These are phyloP conservation scores for Trifolium fragiferum DNA, from an alignment of 306 rosid species.

Conservation along the genomic window DNA sequence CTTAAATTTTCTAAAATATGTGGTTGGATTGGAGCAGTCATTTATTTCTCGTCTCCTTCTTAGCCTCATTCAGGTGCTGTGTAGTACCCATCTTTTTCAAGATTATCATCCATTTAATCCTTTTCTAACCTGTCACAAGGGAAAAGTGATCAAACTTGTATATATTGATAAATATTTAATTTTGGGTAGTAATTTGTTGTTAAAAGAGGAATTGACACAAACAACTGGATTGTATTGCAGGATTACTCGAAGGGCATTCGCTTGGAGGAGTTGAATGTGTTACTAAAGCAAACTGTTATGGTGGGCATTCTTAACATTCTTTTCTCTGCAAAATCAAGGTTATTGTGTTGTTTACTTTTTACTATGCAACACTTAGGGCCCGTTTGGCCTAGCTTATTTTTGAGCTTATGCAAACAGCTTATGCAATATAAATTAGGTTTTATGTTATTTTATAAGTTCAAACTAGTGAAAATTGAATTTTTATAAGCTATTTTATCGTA, in stretches of 20 bases:
- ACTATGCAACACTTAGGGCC: not conserved
- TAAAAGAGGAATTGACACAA: conserved; percentile 24
- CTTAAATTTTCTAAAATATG: conserved; percentile 8
- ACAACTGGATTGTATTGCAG: conserved; percentile 59
- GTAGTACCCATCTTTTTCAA: not conserved
- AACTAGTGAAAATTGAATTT: too few species aligned
- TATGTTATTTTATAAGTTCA: too few species aligned
- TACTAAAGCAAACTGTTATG: conserved; percentile 92
- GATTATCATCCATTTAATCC: conserved; percentile 15
- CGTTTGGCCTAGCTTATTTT: too few species aligned
- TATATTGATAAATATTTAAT: conserved; percentile 19
- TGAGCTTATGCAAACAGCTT: too few species aligned
- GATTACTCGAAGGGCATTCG: conserved; percentile 92
- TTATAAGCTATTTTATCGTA: too few species aligned
- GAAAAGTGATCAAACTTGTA: conserved; percentile 2
- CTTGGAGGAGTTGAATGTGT: conserved; percentile 91
- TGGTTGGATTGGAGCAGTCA: conserved; percentile 14
- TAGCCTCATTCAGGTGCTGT: conserved; percentile 22
- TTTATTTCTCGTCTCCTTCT: conserved; percentile 37
- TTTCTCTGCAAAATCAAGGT: conserved; percentile 2
- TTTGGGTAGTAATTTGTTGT: conserved; percentile 33
- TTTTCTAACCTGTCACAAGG: conserved; percentile 19
- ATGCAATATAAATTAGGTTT: too few species aligned
- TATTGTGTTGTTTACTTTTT: conserved; percentile 1
- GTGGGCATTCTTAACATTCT: conserved; percentile 47